Percentiles rank a stretch among this genome's conserved stretches.
Conservation (phyloP, 169 alveolate genomes). For the Fabrea salina region DNA sequence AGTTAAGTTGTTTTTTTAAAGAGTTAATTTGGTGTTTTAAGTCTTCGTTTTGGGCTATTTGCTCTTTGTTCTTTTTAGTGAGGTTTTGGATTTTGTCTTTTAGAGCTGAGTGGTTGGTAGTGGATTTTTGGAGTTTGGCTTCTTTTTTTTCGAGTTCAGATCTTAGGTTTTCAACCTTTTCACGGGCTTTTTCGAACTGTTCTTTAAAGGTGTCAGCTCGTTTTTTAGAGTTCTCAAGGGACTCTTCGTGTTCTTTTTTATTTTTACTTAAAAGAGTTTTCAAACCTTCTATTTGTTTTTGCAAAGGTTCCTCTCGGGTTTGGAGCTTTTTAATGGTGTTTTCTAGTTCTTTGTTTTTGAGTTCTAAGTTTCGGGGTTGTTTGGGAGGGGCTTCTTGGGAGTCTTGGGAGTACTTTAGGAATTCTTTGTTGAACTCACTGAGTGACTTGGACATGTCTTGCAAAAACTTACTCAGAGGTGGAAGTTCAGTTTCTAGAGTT, state of each 20-base stretch:
- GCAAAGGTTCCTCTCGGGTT: not conserved
- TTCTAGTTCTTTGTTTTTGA: not conserved
- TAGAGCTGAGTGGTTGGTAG: not conserved
- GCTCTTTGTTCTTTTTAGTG: not conserved
- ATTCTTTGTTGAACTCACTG: not conserved
- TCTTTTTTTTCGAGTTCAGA: conserved; percentile 11
- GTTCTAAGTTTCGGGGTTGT: not conserved
- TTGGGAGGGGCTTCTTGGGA: not conserved
- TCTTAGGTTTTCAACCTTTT: not conserved
- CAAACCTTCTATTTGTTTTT: not conserved
- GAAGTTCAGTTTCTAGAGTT: not conserved
- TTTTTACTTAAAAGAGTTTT: not conserved
- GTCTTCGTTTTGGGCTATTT: conserved; percentile 6
- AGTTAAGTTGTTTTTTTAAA: not conserved
- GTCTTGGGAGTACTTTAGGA: not conserved
- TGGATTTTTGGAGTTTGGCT: not conserved
- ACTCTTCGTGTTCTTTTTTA: not conserved
- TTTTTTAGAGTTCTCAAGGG: not conserved
- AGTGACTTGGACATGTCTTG: not conserved
- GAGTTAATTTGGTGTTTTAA: not conserved
- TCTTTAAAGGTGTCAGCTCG: conserved; percentile 20
- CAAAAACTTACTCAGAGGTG: not conserved
- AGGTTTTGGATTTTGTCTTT: not conserved
- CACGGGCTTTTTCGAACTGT: not conserved
- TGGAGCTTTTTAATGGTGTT: not conserved